Base-by-base conservation (phyloP, 768 basidiomycete species). In the Lactarius trivialis region DNA sequence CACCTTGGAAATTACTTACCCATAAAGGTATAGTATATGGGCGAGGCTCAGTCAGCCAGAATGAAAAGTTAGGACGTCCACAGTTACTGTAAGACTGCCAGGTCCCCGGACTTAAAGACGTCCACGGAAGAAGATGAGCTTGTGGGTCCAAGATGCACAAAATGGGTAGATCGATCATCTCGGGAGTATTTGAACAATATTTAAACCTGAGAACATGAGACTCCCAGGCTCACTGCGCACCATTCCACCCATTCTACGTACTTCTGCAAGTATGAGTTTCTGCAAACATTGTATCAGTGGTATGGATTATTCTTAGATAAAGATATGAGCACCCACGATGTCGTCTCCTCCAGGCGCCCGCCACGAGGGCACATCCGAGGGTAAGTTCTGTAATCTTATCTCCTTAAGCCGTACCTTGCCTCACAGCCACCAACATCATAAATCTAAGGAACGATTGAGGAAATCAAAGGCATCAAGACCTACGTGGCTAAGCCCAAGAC, bases 231-330 rank as follows among this genome's bases (percentile, higher is more conserved):
- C 26, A 21, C 15, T 60, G 28, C 28, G 19, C 39, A n/a, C 28
- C 60, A 30, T 33, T 17, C 21, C 26, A 9, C 51, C 37, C 26
- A 15, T 28, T 30, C 30, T 21, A 24, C 28, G 21, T 12, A 3
- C 33, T 26, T 32, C 28, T 24, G 28, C 36, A 52, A 19, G 2
- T 53, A 83, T 83, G 82, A 79, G 78, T 71, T 73, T 82, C 61
- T 83, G 84, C 73, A 73, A 77, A 61, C 70, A 86, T 67, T 87
- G 85, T 60, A 62, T 85, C 58, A 76, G 76, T 70, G 84, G 85
- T 82, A 57, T 43, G 73, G 58, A n/a, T 36, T 21, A 30, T 28
- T 53, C 1, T 26, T 32, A 8, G 12, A 12, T 17, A 21, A 14
- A 24, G 30, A 56, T 21, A 19, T 9, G 36, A n/a, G 7, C 17